Conservation (phyloP, 1,284 basidiomycete genomes). For the Ganoderma boninense region DNA sequence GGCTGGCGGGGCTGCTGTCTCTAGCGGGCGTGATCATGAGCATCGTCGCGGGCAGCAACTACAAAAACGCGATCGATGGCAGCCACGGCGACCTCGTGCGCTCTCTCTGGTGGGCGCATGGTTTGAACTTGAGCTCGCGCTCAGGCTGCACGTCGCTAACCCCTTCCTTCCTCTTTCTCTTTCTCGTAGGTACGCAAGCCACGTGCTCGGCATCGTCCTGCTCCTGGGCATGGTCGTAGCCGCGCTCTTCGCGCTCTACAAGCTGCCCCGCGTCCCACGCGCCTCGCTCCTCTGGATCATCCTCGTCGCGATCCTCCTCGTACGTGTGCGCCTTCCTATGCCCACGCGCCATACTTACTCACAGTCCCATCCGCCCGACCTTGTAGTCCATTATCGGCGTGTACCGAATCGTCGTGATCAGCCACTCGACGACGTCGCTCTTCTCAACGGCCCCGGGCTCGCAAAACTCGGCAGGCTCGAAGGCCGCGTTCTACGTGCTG, state of each 20-base stretch:
- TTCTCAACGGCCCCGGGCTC: conserved; percentile 43
- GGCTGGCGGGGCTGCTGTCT: conserved; percentile 33
- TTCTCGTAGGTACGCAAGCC: conserved; percentile 21
- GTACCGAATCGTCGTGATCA: conserved; percentile 31
- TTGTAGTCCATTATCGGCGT: neutral
- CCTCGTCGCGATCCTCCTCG: conserved; percentile 17
- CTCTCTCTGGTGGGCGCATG: conserved; percentile 31
- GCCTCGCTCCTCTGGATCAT: conserved; percentile 13
- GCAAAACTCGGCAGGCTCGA: conserved; percentile 45
- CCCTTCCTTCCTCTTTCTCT: neutral
- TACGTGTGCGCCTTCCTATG: conserved; percentile 3
- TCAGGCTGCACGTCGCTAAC: no score
- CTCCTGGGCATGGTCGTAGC: neutral
- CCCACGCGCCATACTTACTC: no score
- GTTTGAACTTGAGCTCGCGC: neutral
- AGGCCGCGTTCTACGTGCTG: conserved; percentile 49
- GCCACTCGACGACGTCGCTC: conserved; percentile 44
- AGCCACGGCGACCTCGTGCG: conserved; percentile 32
- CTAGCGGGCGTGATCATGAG: conserved; percentile 36
- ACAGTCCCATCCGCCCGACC: no score
- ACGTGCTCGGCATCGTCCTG: conserved; percentile 19
- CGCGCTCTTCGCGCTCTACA: conserved; percentile 13
- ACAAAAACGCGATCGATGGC: conserved; percentile 30
- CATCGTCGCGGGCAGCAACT: conserved; percentile 40
- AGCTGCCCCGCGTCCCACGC: conserved; percentile 18